phyloP scores from a whole-genome alignment of 2,329 filamentous ascomycete species.

The Calonectria fujianensis region DNA sequence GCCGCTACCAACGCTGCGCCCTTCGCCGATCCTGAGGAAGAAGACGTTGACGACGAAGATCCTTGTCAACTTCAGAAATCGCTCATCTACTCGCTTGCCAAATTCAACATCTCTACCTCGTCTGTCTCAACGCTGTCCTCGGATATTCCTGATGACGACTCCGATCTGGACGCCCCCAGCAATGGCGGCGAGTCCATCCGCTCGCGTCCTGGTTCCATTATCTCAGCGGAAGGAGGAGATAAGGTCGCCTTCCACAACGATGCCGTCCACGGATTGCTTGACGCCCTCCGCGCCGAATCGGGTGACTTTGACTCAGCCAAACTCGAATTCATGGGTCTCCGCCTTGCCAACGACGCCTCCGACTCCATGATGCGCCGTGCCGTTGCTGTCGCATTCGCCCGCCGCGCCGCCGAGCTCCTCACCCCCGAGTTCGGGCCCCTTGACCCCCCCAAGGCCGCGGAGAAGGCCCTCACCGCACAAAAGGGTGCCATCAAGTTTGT shows the following conservation, averaged over 20 bases:
- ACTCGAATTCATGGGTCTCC: conserved; percentile 94
- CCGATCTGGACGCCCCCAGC: conserved; percentile 77
- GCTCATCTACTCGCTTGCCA: conserved; percentile 72
- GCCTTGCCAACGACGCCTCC: conserved; percentile 92
- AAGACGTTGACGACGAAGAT: conserved; percentile 70
- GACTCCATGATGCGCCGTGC: conserved; percentile 92
- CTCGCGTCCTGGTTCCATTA: conserved; percentile 81
- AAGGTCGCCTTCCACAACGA: conserved; percentile 84
- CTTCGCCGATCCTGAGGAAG: conserved; percentile 68
- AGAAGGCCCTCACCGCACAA: conserved; percentile 74
- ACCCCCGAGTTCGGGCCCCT: conserved; percentile 70
- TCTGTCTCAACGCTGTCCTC: conserved; percentile 78
- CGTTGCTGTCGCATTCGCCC: conserved; percentile 89
- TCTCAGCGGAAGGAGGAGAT: conserved; percentile 80
- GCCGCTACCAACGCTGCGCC: conserved; percentile 69
- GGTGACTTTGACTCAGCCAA: conserved; percentile 88
- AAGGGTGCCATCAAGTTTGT: conserved; percentile 74
- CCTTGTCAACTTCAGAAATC: conserved; percentile 72
- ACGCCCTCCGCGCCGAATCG: conserved; percentile 84
- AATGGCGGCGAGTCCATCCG: conserved; percentile 68
- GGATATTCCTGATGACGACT: conserved; percentile 78
- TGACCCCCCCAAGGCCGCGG: conserved; percentile 79
- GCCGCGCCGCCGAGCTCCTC: conserved; percentile 83
- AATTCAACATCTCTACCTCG: conserved; percentile 72
- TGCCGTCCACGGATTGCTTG: conserved; percentile 89